Conservation (phyloP, 441 rosid genomes). For the Capsella rubella region DNA sequence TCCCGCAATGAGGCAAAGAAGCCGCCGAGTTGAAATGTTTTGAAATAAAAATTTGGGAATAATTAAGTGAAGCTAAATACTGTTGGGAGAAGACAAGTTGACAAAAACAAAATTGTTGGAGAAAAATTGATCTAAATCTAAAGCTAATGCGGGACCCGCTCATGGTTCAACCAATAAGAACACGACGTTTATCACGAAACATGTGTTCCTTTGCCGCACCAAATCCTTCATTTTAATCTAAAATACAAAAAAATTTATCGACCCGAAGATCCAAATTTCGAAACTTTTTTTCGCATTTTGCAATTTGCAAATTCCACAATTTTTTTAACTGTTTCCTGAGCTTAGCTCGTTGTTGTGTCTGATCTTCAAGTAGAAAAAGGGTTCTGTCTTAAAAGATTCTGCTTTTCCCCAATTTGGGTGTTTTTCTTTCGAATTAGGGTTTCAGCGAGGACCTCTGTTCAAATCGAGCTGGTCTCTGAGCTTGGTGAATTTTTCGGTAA, state of each 20-base stretch:
- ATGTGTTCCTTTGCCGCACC: conserved; percentile 41
- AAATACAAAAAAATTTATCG: background rate
- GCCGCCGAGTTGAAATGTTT: conserved; percentile 43
- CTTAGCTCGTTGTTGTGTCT: conserved; percentile 39
- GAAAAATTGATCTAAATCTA: conserved; percentile 30
- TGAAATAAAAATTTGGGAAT: background rate
- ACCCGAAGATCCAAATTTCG: conserved; percentile 40
- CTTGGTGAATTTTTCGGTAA: conserved; percentile 42
- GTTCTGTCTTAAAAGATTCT: conserved; percentile 16
- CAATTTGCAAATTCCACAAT: conserved; percentile 17
- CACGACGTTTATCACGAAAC: conserved; percentile 26
- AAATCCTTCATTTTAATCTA: conserved; percentile 44
- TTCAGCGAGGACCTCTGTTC: conserved; percentile 39
- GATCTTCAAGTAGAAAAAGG: conserved; percentile 34
- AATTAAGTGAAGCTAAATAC: conserved; percentile 13
- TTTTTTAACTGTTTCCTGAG: conserved; percentile 25
- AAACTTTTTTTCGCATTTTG: conserved; percentile 17
- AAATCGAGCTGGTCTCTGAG: conserved; percentile 40
- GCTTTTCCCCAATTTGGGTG: conserved; percentile 31
- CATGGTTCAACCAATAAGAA: conserved; percentile 19
- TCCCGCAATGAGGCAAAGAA: conserved; percentile 42
- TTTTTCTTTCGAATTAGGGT: conserved; percentile 37
- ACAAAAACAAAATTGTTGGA: conserved; percentile 26
- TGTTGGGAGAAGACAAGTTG: conserved; percentile 12
- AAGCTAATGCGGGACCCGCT: conserved; percentile 38